Evolutionary conservation across 805 yeast species (phyloP).

Genomic region (Metschnikowia chrysomelidarum): DNA sequence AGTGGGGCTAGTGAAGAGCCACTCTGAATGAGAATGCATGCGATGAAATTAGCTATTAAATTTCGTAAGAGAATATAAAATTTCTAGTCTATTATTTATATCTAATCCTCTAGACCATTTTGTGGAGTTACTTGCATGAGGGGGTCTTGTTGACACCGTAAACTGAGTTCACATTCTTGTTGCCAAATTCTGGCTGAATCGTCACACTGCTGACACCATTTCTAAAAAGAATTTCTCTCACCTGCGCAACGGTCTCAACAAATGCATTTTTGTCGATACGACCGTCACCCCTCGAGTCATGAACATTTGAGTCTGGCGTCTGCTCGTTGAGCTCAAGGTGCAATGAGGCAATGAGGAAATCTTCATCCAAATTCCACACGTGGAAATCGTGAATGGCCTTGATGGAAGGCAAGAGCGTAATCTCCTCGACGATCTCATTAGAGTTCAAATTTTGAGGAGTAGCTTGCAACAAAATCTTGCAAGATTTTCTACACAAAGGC

Average conservation of each 20-base stretch:
- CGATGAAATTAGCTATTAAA: too few relatives aligned
- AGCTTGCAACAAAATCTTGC: constrained; percentile 87
- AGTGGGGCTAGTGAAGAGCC: too few relatives aligned
- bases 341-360: constrained; percentile 79
- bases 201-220: constrained; percentile 92
- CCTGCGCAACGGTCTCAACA: constrained; percentile 65
- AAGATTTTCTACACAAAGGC: constrained; percentile 83
- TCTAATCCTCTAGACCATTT: too few relatives aligned
- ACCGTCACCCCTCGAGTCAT: constrained; percentile 50
- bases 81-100: too few relatives aligned
- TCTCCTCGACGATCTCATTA: constrained; percentile 66
- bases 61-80: too few relatives aligned
- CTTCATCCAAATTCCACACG: constrained; percentile 93
- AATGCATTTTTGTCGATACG: constrained; percentile 43
- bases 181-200: constrained; percentile 87
- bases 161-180: constrained; percentile 15
- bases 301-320: constrained; percentile 25
- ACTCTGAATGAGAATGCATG: too few relatives aligned
- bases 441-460: constrained; percentile 84
- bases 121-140: constrained; percentile 11
- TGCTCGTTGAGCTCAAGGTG: constrained; percentile 64
- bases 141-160: constrained; percentile 32
- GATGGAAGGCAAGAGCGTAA: constrained; percentile 67
- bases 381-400: constrained; percentile 92
- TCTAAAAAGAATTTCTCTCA: constrained; percentile 74